phyloP scores from a whole-genome alignment of 352 stramenopile genomes.

The Aphanomyces astaci region DNA sequence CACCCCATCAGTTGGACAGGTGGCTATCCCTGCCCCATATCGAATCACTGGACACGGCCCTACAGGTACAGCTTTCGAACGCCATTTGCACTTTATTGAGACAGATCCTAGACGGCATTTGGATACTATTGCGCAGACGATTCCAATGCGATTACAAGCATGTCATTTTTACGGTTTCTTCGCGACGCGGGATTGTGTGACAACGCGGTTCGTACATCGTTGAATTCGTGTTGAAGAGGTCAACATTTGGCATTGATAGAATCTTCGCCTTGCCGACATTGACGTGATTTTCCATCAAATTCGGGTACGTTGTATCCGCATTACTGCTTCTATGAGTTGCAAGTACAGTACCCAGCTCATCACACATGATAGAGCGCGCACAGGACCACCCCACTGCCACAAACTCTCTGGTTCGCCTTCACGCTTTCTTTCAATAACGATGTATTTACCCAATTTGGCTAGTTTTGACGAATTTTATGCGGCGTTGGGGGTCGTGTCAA shows the following conservation, averaged over 20 bases:
- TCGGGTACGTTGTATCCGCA: neutral
- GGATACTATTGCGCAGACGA: neutral
- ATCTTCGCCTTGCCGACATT: neutral
- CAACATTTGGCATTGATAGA: too few species aligned
- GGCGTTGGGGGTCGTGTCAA: neutral
- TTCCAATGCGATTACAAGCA: neutral
- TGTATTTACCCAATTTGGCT: too few species aligned
- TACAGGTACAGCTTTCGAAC: neutral
- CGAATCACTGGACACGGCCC: neutral
- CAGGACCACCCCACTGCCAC: neutral
- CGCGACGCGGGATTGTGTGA: neutral
- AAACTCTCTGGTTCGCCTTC: neutral
- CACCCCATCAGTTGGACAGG: neutral
- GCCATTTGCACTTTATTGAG: neutral
- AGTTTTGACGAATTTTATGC: neutral
- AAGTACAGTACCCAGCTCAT: neutral
- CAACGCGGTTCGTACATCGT: neutral
- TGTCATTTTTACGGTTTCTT: conserved; percentile 3
- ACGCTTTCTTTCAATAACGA: too few species aligned
- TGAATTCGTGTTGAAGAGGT: too few species aligned
- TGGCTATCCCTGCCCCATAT: neutral
- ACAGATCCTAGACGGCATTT: neutral
- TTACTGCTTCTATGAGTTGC: neutral
- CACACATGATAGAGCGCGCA: neutral
- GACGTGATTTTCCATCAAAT: conserved; percentile 18